These are phyloP conservation scores for Daedaleopsis nitida DNA, from an alignment of 768 basidiomycete species.

Conservation along the genomic window DNA sequence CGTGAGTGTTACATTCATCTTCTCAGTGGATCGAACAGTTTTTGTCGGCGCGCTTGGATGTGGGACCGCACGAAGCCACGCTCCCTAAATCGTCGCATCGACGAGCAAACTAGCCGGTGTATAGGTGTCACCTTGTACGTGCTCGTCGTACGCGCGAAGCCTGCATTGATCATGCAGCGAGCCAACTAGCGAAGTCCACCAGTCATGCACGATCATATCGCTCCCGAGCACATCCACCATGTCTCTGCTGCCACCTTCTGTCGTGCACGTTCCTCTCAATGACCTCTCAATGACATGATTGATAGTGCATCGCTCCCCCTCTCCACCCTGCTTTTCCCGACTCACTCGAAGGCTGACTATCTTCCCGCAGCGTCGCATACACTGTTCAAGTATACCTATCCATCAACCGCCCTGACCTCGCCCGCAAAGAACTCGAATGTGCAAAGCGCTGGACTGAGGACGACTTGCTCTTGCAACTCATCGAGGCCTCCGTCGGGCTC, in stretches of 20 bases:
- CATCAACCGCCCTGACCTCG: conserved; percentile 85
- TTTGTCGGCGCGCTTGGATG: not conserved
- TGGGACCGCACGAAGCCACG: too few relatives aligned
- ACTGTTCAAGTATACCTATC: conserved; percentile 88
- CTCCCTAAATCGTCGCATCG: too few relatives aligned
- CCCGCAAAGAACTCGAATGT: conserved; percentile 81
- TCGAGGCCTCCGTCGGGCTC: conserved; percentile 82
- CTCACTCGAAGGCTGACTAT: not conserved
- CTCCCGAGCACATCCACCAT: too few relatives aligned
- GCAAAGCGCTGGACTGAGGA: conserved; percentile 89
- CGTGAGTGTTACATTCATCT: conserved; percentile 52
- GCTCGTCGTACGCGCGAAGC: not conserved
- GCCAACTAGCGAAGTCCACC: too few relatives aligned
- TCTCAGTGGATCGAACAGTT: not conserved
- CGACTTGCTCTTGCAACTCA: conserved; percentile 84
- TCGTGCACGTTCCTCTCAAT: too few relatives aligned
- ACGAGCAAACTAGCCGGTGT: too few relatives aligned
- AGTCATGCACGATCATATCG: too few relatives aligned
- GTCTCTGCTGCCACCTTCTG: too few relatives aligned
- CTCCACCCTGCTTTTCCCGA: not conserved
- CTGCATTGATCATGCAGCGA: too few relatives aligned
- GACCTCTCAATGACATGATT: not conserved
- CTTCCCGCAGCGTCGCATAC: conserved; percentile 65
- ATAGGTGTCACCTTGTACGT: too few relatives aligned
- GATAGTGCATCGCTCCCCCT: not conserved